These are phyloP conservation scores for Pseudocercospora pini-densiflorae DNA, from an alignment of 2,329 filamentous ascomycete genomes.

Conservation along the genomic window DNA sequence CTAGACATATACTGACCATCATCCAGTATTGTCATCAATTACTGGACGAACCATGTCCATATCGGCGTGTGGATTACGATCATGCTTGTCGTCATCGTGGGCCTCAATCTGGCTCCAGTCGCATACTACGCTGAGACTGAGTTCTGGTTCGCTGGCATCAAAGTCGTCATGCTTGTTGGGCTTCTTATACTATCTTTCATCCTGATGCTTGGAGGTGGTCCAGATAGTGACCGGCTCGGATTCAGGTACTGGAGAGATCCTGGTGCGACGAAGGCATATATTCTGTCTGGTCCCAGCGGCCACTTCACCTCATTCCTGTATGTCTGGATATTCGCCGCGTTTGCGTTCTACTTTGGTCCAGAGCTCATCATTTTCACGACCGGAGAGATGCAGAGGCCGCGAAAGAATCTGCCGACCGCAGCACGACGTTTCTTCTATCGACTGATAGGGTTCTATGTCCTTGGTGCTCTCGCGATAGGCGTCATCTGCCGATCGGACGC, in stretches of 20 bases:
- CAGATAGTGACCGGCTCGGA: not conserved
- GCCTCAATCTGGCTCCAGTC: not conserved
- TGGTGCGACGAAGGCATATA: slow-evolving; percentile 11
- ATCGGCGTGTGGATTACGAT: not conserved
- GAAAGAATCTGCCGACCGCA: not conserved
- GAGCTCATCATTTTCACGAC: not conserved
- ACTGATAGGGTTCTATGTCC: not conserved
- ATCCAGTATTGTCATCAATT: not conserved
- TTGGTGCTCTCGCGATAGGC: not conserved
- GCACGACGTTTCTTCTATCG: not conserved
- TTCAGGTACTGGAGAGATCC: not conserved
- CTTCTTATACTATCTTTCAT: not conserved
- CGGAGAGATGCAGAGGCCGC: not conserved
- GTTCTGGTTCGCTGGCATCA: not conserved
- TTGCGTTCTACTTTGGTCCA: not conserved
- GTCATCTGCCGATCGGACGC: not conserved
- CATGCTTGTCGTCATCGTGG: not conserved
- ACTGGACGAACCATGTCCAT: not conserved
- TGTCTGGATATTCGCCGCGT: not conserved
- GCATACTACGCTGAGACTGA: not conserved
- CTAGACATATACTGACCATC: not conserved
- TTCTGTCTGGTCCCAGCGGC: slow-evolving; percentile 1
- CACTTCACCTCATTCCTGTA: not conserved
- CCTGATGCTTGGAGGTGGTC: not conserved
- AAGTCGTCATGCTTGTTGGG: not conserved